phyloP scores from a whole-genome alignment of 495 filamentous ascomycete species.

The Penicillium egyptiacum region DNA sequence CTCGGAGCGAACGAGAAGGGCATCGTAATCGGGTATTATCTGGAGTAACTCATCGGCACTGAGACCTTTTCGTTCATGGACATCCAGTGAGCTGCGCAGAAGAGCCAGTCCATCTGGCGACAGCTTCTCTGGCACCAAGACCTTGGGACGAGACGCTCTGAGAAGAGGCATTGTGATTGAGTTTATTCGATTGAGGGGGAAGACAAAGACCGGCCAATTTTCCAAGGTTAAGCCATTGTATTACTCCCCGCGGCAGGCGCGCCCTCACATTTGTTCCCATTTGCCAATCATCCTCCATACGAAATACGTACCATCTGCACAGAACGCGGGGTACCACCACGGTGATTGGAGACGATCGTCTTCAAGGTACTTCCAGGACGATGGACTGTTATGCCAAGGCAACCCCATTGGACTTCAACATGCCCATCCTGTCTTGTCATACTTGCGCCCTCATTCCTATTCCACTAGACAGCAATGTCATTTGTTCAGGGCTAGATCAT shows the following conservation, averaged over 20 bases:
- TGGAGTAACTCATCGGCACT: slow-evolving; percentile 54
- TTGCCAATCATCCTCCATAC: not conserved
- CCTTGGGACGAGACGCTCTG: slow-evolving; percentile 44
- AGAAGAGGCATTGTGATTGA: slow-evolving; percentile 18
- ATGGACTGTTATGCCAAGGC: not conserved
- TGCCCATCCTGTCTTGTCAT: not conserved
- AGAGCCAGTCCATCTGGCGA: slow-evolving; percentile 69
- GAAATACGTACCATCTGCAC: not conserved
- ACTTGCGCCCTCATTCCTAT: not conserved
- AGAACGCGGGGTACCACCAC: slow-evolving; percentile 17
- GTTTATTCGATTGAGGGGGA: not conserved
- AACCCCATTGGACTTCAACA: not conserved
- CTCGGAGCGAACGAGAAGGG: slow-evolving; percentile 69
- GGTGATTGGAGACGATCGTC: slow-evolving; percentile 1
- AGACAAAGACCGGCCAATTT: not conserved
- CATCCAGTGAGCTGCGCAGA: slow-evolving; percentile 54
- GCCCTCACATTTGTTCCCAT: not conserved
- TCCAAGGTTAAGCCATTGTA: not conserved
- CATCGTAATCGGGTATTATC: slow-evolving; percentile 63
- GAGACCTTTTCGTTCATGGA: slow-evolving; percentile 58
- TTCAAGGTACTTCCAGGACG: not conserved
- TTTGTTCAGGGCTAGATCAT: no score
- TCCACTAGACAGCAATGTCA: not conserved
- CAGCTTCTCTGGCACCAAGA: slow-evolving; percentile 71
- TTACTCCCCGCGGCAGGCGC: slow-evolving; percentile 18